Base-by-base conservation (phyloP, 805 yeast species). In the Spathaspora hagerdaliae region DNA sequence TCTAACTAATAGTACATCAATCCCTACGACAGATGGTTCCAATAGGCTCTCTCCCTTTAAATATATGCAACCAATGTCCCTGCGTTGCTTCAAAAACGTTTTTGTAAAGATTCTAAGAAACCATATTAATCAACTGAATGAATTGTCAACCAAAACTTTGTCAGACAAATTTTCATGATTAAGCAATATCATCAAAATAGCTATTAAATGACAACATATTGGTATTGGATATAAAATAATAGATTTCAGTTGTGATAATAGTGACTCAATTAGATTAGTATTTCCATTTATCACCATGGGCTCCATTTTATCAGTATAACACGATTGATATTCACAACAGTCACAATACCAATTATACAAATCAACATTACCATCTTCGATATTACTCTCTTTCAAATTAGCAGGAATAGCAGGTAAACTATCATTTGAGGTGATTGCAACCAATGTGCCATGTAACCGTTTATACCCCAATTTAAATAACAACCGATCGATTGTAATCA, bases 321-420 rank as follows among this genome's bases (percentile, higher is more conserved):
- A 41, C 36, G 27, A 7, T 47, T 44, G 62, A 43, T 58, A 63
- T 15, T 48, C 51, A 6, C 52, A 50, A 45, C 71, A 66, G n/a
- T 57, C 51, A 39, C 71, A 66, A 50, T 60, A 66, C 69, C 70
- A 65, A 37, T 57, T 44, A 10, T 45, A 42, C 29, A 59, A 37
- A 39, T 61, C 66, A 7, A 59, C 63, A 19, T 39, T 24, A 3
- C 14, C 27, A 5, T 24, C 19, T 7, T 36, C 14, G 6, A 3
- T 11, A 9, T 9, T 10, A 27, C 10, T 27, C 6, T n/a, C 3
- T 19, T 19, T 19, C 24, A 19, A 19, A 19, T 19, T 19, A 19
- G 24, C 24, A 19, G 24, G 24, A 19, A 19, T 19, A 19, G 24
- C 5, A 19, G 24, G 24, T 19, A 19, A 19, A 14, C 42, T n/a